Base-by-base conservation (phyloP, 768 basidiomycete species). In the Mycena olivaceomarginata region DNA sequence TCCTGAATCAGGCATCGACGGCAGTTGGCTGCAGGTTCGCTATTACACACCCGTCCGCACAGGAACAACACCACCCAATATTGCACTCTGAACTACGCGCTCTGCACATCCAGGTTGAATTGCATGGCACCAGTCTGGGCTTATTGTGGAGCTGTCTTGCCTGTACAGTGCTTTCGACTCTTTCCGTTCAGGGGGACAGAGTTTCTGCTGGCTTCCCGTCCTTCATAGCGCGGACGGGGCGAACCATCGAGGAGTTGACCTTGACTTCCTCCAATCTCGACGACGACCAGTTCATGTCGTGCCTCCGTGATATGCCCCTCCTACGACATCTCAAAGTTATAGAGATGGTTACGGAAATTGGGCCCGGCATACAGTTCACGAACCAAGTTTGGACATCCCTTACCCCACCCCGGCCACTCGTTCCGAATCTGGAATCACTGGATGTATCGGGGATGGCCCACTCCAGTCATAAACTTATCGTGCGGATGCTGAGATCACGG, bases 311-410 rank as follows among this genome's bases (percentile, higher is more conserved):
- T 7, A 74, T 67, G 59, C 72, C 72, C 20, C 25, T n/a, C 1
- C 66, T 74, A 13, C 72, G 57, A 22, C 43, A 18, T 22, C 65
- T 74, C 13, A 25, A 16, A 18, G 45, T 74, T 18, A n/a, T 39
- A 37, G 72, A 74, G 11, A 0, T 4, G 8, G 57, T 74, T 25
- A n/a, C 46, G n/a, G 72, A 74, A 8, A 0, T 4, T 20, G 57
- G 71, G 2, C 4, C 8, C 4, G n/a, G 20, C 40, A 7, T 5
- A 15, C 64, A 56, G 53, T 62, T 74, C 46, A 60, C 72, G 22
- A n/a, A 59, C 20, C 31, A 13, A 60, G 46, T 67, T 39, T 74
- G 72, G 56, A 66, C 67, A 39, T 57, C 66, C 4, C 65, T 74
- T 22, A 66, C 57, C 22, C 53, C 37, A n/a, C 15, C 12, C 22